phyloP scores from a whole-genome alignment of 2,329 filamentous ascomycete species.

The Dendrostoma leiphaemia region DNA sequence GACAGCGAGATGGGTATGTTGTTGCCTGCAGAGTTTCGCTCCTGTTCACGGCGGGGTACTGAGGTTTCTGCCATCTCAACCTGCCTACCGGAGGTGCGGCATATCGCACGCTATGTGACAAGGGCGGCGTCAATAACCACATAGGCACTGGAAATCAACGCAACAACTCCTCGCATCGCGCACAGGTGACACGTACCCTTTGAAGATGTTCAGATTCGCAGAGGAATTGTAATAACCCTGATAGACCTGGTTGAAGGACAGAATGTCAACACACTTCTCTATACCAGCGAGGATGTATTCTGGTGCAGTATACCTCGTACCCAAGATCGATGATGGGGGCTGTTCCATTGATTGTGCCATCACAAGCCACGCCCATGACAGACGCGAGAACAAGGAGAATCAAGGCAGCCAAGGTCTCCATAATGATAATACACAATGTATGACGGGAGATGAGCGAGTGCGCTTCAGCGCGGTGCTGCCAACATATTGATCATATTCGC shows the following conservation, averaged over 20 bases:
- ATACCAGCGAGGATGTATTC: not conserved
- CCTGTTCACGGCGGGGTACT: not conserved
- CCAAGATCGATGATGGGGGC: not conserved
- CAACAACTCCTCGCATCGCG: no score
- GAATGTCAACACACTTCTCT: not conserved
- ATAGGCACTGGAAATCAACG: not conserved
- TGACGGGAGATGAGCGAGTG: no score
- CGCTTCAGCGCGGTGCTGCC: no score
- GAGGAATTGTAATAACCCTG: conserved; percentile 6
- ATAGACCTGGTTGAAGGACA: not conserved
- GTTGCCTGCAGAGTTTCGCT: not conserved
- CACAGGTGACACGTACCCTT: not conserved
- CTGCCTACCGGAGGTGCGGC: conserved; percentile 1
- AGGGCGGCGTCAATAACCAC: no score
- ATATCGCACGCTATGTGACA: conserved; percentile 1
- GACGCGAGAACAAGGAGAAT: not conserved
- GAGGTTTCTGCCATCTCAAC: conserved; percentile 4
- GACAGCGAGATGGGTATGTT: conserved; percentile 1
- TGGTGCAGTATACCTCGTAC: not conserved
- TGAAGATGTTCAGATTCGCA: conserved; percentile 1
- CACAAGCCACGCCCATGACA: not conserved
- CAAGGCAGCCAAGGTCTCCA: no score
- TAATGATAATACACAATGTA: no score
- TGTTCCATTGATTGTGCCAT: not conserved
- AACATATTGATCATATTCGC: no score